phyloP scores from a whole-genome alignment of 768 basidiomycete species.

The Russula dissimulans region DNA sequence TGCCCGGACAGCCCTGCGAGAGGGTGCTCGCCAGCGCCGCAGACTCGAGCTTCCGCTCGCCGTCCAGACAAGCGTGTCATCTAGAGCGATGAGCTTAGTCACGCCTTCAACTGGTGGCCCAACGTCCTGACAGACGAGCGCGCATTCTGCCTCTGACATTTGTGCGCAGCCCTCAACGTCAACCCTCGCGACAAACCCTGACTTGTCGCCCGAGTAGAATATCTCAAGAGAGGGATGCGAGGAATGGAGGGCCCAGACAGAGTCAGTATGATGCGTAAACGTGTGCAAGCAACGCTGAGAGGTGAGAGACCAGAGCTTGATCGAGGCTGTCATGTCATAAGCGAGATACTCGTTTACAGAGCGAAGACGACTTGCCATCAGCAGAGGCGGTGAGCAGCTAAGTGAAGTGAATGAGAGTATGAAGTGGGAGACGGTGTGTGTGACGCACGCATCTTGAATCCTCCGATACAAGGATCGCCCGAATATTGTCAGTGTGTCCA shows the following conservation, averaged over 20 bases:
- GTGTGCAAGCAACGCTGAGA: constrained; percentile 91
- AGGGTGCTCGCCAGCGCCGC: constrained; percentile 71
- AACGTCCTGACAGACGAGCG: constrained; percentile 63
- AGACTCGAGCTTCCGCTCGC: constrained; percentile 77
- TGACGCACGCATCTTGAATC: constrained; percentile 80
- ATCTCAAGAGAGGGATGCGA: constrained; percentile 75
- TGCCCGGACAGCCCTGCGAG: constrained; percentile 33
- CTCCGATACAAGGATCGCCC: constrained; percentile 80
- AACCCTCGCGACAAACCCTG: constrained; percentile 84
- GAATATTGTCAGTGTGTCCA: constrained; percentile 95
- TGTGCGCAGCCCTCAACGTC: constrained; percentile 79
- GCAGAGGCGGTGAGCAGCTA: constrained; percentile 81
- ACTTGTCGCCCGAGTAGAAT: constrained; percentile 93
- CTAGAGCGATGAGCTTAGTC: constrained; percentile 73
- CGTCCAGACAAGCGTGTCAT: constrained; percentile 84
- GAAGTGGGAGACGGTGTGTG: constrained; percentile 4
- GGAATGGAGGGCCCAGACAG: constrained; percentile 89
- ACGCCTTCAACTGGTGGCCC: constrained; percentile 50
- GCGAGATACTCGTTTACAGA: not conserved
- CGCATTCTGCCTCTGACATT: constrained; percentile 82
- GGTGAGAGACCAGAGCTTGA: constrained; percentile 90
- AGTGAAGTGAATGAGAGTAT: not conserved
- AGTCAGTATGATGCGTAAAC: constrained; percentile 90
- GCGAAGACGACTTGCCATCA: constrained; percentile 38
- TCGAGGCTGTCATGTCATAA: constrained; percentile 41